Evolutionary conservation across 1,139 yeast species (phyloP), one percentile per base, ranked within the genome.

Genomic region (Geotrichum phurueaensis): DNA sequence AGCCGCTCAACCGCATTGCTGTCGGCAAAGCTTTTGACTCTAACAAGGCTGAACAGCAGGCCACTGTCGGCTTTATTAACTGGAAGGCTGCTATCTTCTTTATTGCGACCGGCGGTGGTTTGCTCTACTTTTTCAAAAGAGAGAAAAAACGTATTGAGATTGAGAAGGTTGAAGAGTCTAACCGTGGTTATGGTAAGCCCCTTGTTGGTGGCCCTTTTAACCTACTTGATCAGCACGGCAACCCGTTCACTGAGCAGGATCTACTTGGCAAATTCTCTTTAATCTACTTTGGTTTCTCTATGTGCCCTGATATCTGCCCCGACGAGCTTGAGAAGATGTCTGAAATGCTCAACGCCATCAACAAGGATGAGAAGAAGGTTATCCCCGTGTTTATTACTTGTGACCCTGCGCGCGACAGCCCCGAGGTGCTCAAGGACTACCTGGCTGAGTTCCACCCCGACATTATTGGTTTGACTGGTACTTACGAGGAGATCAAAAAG

Each of bases 261-360:
- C 78, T 94, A 70, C 76, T 82, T 65, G 95, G 94, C 54, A 85
- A 83, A 72, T 94, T 89, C 73, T 83, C 91, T 13, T 78, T 94
- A 59, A 73, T 94, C 20, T 94, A 94, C 75, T 94, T 94, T 75
- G 99, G 99, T 0, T 94, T 94, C 77, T 88, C 96, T 4, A 92
- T 91, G 75, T 94, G 99, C 76, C 99, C 99, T 7, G 99, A 94
- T 74, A 91, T 94, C 58, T 94, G 99, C 74, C 99, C 99, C 10
- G 98, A 94, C 72, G 99, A 94, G 74, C 81, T 94, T 65, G 99
- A 94, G 72, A 90, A 92, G 71, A 80, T 94, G 73, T 89, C 96
- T 1, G 81, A 83, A 43, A 89, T 95, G 82, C 76, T 94, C 66
- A 82, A 85, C 58, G 82, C 79, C 47, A 67, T 70, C 51, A 83